These are phyloP conservation scores for Termitomyces sp. DNA, from an alignment of 768 basidiomycete species.

Conservation along the genomic window DNA sequence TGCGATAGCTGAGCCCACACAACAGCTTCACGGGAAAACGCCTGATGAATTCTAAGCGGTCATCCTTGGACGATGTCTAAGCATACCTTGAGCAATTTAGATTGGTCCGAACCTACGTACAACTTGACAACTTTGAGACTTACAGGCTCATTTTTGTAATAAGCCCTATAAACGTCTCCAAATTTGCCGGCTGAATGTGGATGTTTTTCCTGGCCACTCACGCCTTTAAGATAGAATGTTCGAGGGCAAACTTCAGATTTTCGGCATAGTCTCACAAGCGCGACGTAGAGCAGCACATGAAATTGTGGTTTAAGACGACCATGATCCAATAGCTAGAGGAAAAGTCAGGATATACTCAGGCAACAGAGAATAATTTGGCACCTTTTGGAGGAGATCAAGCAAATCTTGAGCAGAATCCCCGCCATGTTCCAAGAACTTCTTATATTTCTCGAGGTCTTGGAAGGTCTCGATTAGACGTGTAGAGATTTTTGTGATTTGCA, in stretches of 20 bases:
- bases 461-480: conserved; percentile 9
- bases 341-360: not conserved
- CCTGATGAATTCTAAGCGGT: conserved; percentile 15
- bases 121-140: conserved; percentile 23
- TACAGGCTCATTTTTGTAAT: conserved; percentile 13
- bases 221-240: conserved; percentile 14
- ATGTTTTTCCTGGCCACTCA: conserved; percentile 1
- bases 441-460: conserved; percentile 10
- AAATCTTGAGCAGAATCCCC: conserved; percentile 11
- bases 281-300: conserved; percentile 9
- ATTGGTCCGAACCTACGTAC: conserved; percentile 15
- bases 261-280: conserved; percentile 18
- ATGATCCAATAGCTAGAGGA: conserved; percentile 15
- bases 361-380: not conserved
- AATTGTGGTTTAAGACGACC: conserved; percentile 4
- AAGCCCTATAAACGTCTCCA: conserved; percentile 22
- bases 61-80: not conserved
- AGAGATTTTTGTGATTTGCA: conserved; percentile 8
- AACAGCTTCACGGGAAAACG: conserved; percentile 11
- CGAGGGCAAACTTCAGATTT: conserved; percentile 23
- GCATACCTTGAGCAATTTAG: conserved; percentile 18
- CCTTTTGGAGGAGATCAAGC: conserved; percentile 21
- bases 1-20: conserved; percentile 13
- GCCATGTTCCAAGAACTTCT: conserved; percentile 11
- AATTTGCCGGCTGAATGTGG: conserved; percentile 18